These are phyloP conservation scores for Chlamydomonas reinhardtii DNA, from an alignment of 163 green algal genomes.

Conservation along the genomic window DNA sequence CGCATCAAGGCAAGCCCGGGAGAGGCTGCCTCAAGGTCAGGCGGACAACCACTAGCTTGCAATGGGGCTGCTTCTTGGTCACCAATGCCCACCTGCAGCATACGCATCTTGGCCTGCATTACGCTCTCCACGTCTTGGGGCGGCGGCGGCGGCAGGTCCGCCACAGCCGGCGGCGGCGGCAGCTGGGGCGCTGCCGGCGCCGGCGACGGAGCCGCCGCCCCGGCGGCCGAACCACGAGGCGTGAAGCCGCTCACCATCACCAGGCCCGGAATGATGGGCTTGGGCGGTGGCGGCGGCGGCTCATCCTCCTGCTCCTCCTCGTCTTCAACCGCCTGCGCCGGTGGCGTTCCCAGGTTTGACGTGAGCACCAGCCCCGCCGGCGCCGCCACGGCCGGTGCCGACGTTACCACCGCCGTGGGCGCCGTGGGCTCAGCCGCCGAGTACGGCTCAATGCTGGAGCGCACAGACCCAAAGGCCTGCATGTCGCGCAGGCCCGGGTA, in stretches of 20 bases:
- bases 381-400: neutral
- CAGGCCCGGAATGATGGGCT: conserved; percentile 36
- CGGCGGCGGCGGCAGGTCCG: neutral
- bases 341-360: neutral
- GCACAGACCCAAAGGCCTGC: too few relatives aligned
- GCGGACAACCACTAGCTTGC: too few relatives aligned
- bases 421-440: too few relatives aligned
- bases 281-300: neutral
- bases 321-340: neutral
- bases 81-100: conserved; percentile 31
- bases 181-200: neutral
- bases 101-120: conserved; percentile 43
- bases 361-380: conserved; percentile 27
- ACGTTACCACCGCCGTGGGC: too few relatives aligned
- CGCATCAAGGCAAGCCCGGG: too few relatives aligned
- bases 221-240: neutral
- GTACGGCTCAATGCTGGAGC: too few relatives aligned
- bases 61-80: too few relatives aligned
- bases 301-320: neutral
- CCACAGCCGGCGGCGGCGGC: neutral
- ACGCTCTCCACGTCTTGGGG: conserved; percentile 1
- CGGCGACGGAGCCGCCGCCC: neutral
- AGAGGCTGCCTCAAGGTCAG: too few relatives aligned
- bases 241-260: conserved; percentile 45
- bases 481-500: too few relatives aligned